These are phyloP conservation scores for Dicorynia guianensis DNA, from an alignment of 306 rosid genomes.

Conservation along the genomic window DNA sequence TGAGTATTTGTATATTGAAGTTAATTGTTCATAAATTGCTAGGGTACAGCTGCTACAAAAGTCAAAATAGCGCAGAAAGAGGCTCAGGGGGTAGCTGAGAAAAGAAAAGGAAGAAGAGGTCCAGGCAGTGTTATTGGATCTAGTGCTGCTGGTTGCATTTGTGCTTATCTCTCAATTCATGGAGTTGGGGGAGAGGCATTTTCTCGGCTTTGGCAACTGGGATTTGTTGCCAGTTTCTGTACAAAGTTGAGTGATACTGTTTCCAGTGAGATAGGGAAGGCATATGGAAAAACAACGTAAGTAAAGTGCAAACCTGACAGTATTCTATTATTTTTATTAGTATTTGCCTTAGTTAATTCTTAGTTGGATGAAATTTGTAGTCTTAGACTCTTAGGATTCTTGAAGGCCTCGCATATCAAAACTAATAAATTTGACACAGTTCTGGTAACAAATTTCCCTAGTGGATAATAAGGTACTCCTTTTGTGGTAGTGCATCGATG, in stretches of 20 bases:
- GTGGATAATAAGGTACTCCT: neutral
- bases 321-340: neutral
- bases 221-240: constrained; percentile 95
- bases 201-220: constrained; percentile 80
- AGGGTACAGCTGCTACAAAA: constrained; percentile 96
- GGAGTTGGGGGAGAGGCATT: constrained; percentile 74
- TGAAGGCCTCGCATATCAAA: neutral
- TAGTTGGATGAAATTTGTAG: neutral
- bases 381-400: neutral
- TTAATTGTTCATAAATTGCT: constrained; percentile 43
- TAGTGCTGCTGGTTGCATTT: constrained; percentile 94
- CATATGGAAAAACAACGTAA: constrained; percentile 73
- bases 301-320: constrained; percentile 12
- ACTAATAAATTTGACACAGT: neutral
- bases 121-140: constrained; percentile 96
- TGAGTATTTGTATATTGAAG: constrained; percentile 50
- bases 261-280: constrained; percentile 83
- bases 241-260: constrained; percentile 89
- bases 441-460: neutral
- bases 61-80: constrained; percentile 92
- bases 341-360: neutral
- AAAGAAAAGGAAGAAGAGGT: constrained; percentile 95
- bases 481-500: constrained; percentile 19
- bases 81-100: constrained; percentile 96
- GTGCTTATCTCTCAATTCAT: constrained; percentile 75